Conservation (phyloP, 352 stramenopile species). For the Phytophthora capsici region DNA sequence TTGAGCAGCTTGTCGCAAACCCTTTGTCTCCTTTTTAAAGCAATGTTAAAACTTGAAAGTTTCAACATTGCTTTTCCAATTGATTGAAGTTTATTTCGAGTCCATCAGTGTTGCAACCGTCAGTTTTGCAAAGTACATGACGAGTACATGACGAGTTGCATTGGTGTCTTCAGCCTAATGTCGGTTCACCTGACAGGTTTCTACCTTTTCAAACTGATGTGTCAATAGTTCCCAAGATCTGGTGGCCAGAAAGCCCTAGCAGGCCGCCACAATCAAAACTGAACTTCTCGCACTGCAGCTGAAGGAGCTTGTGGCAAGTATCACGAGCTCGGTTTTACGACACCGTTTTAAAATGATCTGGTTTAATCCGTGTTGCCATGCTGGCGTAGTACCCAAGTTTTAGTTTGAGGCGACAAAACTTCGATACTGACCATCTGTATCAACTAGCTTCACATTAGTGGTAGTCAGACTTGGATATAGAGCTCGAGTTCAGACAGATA, state of each 20-base stretch:
- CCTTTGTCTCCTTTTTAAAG: neutral
- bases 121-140: neutral
- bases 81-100: too few species aligned
- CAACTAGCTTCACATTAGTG: too few species aligned
- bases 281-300: neutral
- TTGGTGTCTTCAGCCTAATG: too few species aligned
- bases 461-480: too few species aligned
- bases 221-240: neutral
- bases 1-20: conserved; percentile 8
- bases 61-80: too few species aligned
- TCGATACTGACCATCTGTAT: too few species aligned
- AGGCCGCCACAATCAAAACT: neutral
- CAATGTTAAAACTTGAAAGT: too few species aligned
- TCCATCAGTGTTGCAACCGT: neutral
- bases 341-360: too few species aligned
- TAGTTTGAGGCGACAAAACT: neutral
- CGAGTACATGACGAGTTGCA: too few species aligned
- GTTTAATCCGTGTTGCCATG: too few species aligned
- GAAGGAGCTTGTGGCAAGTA: neutral
- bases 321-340: neutral
- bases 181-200: neutral
- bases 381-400: neutral
- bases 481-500: too few species aligned
- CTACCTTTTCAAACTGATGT: neutral
- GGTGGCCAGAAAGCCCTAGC: neutral